Base-by-base conservation (phyloP, 495 filamentous ascomycete species). In the Penicillium bovifimosum region DNA sequence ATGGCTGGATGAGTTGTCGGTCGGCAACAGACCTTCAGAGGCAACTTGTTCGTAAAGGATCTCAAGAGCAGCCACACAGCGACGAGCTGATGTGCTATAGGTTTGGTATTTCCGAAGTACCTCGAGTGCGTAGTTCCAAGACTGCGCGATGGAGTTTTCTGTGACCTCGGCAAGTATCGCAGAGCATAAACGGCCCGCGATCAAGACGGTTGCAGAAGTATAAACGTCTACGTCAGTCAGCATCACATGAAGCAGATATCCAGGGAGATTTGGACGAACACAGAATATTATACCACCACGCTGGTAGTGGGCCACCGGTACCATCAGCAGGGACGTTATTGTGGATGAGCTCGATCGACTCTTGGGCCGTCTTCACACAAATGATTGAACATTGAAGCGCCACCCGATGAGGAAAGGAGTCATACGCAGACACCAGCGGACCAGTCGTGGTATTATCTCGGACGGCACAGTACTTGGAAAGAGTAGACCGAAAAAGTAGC, bases 211-310 rank as follows among this genome's bases (percentile, higher is more conserved):
- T 6, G 70, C 70, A 1, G 70, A 69, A 0, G 67, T 68, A 52
- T 73, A 71, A 13, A 69, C 61, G 18, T 71, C 67, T 72, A 43
- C 0, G 18, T 13, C 20, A 39, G 34, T 32, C 16, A 55, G 32
- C 18, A n/a, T 31, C 0, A 3, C 6, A 10, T 31, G 46, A n/a
- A 9, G 27, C 5, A 13, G 17, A n/a, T 8, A 2, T 1, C 1
- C 3, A 1, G n/a, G 9, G 10, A 41, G 6, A 20, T 2, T 1
- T 26, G 16, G 24, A 50, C 67, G 50, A 26, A 72, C 67, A 73
- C 1, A 72, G 63, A 29, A 72, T 69, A 8, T 71, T 72, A 41
- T 72, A 69, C 70, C 70, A 74, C 67, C 68, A 74, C 1, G 68
- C 69, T 6, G 70, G 69, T 32, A 74, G 54, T 0, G 65, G 64